Evolutionary conservation across 1,284 basidiomycete species (phyloP).

Genomic region (Ceratobasidium theobromae): DNA sequence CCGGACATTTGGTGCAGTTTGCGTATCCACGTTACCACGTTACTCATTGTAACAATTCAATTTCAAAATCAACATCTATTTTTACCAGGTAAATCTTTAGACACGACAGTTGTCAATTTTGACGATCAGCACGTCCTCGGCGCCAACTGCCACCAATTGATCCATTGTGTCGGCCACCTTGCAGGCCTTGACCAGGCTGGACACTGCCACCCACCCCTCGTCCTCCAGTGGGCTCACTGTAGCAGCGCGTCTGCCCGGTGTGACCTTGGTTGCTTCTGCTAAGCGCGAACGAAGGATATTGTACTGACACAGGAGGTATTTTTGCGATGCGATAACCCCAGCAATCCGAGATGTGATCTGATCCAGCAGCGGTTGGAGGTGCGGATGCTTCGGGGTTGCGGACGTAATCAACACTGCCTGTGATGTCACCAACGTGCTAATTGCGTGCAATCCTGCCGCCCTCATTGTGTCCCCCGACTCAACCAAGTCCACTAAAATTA

Average conservation of each 20-base stretch:
- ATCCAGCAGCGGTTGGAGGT: slow-evolving; percentile 70
- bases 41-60: not conserved
- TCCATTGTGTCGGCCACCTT: slow-evolving; percentile 91
- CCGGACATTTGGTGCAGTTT: not conserved
- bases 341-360: slow-evolving; percentile 86
- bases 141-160: slow-evolving; percentile 75
- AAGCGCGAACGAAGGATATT: slow-evolving; percentile 76
- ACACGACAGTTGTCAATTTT: slow-evolving; percentile 94
- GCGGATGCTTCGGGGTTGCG: slow-evolving; percentile 55
- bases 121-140: slow-evolving; percentile 88
- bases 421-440: slow-evolving; percentile 83
- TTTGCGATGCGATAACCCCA: slow-evolving; percentile 87
- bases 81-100: slow-evolving; percentile 43
- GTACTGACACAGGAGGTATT: slow-evolving; percentile 91
- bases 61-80: not conserved
- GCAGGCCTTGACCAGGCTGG: slow-evolving; percentile 88
- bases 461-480: slow-evolving; percentile 99
- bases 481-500: slow-evolving; percentile 42
- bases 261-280: slow-evolving; percentile 65
- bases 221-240: slow-evolving; percentile 88
- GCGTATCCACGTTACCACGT: not conserved
- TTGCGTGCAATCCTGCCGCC: slow-evolving; percentile 91
- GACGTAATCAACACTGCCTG: slow-evolving; percentile 96
- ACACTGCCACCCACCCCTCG: slow-evolving; percentile 84
- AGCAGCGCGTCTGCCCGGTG: slow-evolving; percentile 88